These are phyloP conservation scores for Dillenia suffruticosa DNA, from an alignment of 164 flowering plant genomes.

Conservation along the genomic window DNA sequence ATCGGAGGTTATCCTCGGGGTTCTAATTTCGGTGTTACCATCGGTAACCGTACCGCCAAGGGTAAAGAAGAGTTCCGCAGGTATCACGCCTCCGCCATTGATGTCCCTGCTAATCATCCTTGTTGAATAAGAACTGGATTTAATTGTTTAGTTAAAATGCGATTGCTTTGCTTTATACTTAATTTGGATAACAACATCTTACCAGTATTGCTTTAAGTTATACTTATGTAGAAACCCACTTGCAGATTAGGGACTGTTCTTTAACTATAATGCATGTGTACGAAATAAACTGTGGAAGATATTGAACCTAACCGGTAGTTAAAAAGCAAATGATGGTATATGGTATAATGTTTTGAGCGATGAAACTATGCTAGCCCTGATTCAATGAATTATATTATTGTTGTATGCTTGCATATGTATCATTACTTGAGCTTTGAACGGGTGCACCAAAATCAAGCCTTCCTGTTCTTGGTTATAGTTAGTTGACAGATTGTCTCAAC, in stretches of 20 bases:
- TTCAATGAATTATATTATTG: too few relatives aligned
- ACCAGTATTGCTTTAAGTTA: background rate
- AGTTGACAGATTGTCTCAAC: too few relatives aligned
- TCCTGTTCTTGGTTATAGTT: too few relatives aligned
- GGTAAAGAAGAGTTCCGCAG: conserved; percentile 83
- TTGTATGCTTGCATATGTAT: too few relatives aligned
- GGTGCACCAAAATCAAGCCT: too few relatives aligned
- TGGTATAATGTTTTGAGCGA: too few relatives aligned
- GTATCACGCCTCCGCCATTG: conserved; percentile 93
- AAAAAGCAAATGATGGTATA: too few relatives aligned
- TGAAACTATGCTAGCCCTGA: too few relatives aligned
- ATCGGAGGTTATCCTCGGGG: conserved; percentile 97
- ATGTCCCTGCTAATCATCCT: conserved; percentile 65
- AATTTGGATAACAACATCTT: background rate
- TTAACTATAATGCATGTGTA: background rate
- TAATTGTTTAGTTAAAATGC: background rate
- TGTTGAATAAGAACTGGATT: background rate
- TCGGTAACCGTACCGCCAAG: conserved; percentile 66
- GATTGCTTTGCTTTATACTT: background rate
- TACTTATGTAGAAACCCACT: background rate
- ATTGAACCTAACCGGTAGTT: too few relatives aligned
- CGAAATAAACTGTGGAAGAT: background rate
- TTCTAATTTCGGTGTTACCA: conserved; percentile 61
- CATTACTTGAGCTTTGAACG: too few relatives aligned
- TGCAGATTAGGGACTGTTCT: background rate